Percentiles rank a stretch among this genome's conserved stretches.
These are phyloP conservation scores for Claviceps sorghi DNA, from an alignment of 2,329 filamentous ascomycete genomes.

Conservation along the genomic window DNA sequence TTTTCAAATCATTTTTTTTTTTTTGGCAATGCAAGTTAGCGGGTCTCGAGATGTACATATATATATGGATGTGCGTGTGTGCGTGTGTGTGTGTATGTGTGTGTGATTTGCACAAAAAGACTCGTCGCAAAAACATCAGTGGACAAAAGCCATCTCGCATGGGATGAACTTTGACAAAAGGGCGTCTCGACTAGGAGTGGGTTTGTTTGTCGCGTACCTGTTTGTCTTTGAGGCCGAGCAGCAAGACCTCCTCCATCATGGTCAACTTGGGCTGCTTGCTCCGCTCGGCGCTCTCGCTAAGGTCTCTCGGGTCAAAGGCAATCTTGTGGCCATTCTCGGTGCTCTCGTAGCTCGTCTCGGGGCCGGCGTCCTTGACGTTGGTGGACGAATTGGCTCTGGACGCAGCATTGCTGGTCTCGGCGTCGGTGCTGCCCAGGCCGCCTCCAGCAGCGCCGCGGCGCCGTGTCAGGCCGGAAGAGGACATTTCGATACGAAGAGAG, in stretches of 20 bases:
- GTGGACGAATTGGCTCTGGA: constrained; percentile 43
- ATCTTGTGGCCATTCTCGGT: constrained; percentile 97
- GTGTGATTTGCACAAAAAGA: background rate
- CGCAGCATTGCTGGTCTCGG: constrained; percentile 40
- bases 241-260: constrained; percentile 93
- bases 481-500: constrained; percentile 13
- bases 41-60: background rate
- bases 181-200: background rate
- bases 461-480: constrained; percentile 42
- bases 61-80: background rate
- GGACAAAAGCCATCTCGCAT: background rate
- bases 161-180: background rate
- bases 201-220: constrained; percentile 48
- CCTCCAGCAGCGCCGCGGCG: constrained; percentile 56
- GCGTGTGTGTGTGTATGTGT: background rate
- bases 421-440: constrained; percentile 40
- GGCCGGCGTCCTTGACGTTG: constrained; percentile 38
- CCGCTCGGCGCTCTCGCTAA: constrained; percentile 89
- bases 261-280: constrained; percentile 98
- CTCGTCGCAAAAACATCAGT: background rate
- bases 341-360: constrained; percentile 77
- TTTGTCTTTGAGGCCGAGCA: constrained; percentile 95
- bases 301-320: constrained; percentile 91
- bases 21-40: constrained; percentile 5
- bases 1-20: background rate